Evolutionary conservation across 1,284 basidiomycete species (phyloP), one percentile per base, ranked within the genome.

Genomic region (Exobasidium cylindrosporum): DNA sequence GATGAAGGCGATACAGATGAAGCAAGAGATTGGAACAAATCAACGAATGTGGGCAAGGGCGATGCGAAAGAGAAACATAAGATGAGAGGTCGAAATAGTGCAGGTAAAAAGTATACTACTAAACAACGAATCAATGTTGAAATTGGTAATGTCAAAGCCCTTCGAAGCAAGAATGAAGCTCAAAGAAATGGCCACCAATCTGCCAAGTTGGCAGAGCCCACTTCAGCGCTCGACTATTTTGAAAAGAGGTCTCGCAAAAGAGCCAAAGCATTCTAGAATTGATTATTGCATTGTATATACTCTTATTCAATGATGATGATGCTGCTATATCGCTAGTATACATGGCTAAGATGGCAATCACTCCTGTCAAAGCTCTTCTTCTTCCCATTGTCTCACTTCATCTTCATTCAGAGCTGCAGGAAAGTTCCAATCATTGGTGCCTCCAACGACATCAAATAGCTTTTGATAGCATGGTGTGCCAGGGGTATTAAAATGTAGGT

Each of bases 111-210:
- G 28, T 77, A 76, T 43, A 50, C 77, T 31, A 66, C 72, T 60
- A 77, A 77, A 64, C 73, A 77, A 67, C 53, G 69, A 31, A 69
- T 66, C 49, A 79, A 79, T 44, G 77, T 79, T 50, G 47, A 50
- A 4, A 28, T 14, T 28, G 4, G n/a, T 13, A 50, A 50, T 13
- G 14, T 28, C 17, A 63, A 14, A 13, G 47, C 47, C 14, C 26
- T 50, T 24, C 47, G 47, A 14, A 28, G 21, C n/a, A 50, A 50
- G 47, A 50, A 50, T 28, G 47, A 50, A 28, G 47, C 21, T 28
- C n/a, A 24, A 3, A n/a, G n/a, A n/a, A n/a, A n/a, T n/a, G n/a
- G n/a, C n/a, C n/a, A 24, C 17, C 47, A 24, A 50, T 14, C 47
- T 5, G n/a, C 13, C 13, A 50, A 50, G 26, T 17, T 40, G 35